These are phyloP conservation scores for Cadophora malorum DNA, from an alignment of 2,329 filamentous ascomycete genomes.

Conservation along the genomic window DNA sequence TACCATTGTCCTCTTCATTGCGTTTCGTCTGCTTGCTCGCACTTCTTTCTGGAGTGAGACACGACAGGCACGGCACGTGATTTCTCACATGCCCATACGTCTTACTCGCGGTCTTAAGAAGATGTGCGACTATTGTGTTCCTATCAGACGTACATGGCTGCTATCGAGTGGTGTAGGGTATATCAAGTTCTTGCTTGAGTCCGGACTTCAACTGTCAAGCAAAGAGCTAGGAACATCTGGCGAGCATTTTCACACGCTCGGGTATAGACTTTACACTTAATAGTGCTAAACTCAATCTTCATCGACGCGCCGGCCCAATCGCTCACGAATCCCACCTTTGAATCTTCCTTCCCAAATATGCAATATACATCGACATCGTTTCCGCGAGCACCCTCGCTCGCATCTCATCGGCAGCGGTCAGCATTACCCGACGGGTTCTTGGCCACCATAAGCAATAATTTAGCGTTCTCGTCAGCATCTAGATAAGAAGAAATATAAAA, in stretches of 20 bases:
- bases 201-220: background rate
- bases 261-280: background rate
- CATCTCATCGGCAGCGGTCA: background rate
- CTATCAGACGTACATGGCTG: background rate
- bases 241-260: background rate
- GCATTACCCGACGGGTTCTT: background rate
- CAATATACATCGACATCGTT: background rate
- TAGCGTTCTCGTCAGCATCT: constrained; percentile 7
- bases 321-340: background rate
- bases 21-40: background rate
- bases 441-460: background rate
- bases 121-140: too few species aligned
- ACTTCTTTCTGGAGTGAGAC: background rate
- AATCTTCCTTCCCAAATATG: background rate
- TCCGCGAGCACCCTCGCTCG: background rate
- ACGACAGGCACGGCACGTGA: background rate
- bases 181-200: background rate
- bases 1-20: background rate
- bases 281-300: background rate
- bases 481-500: background rate
- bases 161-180: background rate
- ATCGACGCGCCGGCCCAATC: background rate
- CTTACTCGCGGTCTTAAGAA: background rate
- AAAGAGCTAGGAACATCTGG: background rate
- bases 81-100: background rate